phyloP scores from a whole-genome alignment of 768 basidiomycete species.

The Pulveroboletus sp. region DNA sequence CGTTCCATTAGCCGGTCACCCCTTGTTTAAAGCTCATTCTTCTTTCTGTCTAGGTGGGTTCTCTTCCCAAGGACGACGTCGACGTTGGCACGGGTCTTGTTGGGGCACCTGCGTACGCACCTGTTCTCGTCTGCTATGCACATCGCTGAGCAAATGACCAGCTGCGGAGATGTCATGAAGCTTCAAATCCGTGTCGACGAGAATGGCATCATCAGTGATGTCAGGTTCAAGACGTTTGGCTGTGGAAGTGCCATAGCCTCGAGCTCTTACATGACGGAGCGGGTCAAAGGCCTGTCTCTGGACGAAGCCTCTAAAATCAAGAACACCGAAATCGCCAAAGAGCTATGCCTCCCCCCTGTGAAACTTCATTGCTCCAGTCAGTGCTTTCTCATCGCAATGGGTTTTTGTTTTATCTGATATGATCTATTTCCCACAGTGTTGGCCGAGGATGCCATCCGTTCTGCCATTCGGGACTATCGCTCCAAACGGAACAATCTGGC shows the following conservation, averaged over 20 bases:
- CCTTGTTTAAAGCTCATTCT: slow-evolving; percentile 50
- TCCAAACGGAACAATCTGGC: slow-evolving; percentile 65
- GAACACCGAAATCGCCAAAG: slow-evolving; percentile 99
- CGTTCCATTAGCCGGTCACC: slow-evolving; percentile 39
- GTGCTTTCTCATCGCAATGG: slow-evolving; percentile 26
- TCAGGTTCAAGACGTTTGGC: slow-evolving; percentile 99
- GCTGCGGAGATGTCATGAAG: slow-evolving; percentile 99
- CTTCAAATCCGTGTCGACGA: slow-evolving; percentile 98
- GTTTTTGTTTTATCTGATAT: slow-evolving; percentile 21
- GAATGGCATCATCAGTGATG: slow-evolving; percentile 92
- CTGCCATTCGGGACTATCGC: slow-evolving; percentile 95
- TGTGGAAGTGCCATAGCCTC: slow-evolving; percentile 98
- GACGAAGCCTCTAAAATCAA: slow-evolving; percentile 96
- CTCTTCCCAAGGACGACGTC: slow-evolving; percentile 84
- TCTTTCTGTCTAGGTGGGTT: slow-evolving; percentile 71
- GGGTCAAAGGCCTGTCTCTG: slow-evolving; percentile 89
- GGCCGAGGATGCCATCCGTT: slow-evolving; percentile 98
- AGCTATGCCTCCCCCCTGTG: slow-evolving; percentile 91
- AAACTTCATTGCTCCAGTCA: slow-evolving; percentile 93
- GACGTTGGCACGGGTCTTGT: slow-evolving; percentile 98
- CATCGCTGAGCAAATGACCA: slow-evolving; percentile 32
- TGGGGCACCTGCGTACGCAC: slow-evolving; percentile 89
- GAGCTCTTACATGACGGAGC: slow-evolving; percentile 98
- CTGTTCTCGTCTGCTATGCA: slow-evolving; percentile 4
- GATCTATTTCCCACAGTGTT: slow-evolving; percentile 58